These are phyloP conservation scores for Hyphodiscus hymeniophilus DNA, from an alignment of 495 filamentous ascomycete species.

Conservation along the genomic window DNA sequence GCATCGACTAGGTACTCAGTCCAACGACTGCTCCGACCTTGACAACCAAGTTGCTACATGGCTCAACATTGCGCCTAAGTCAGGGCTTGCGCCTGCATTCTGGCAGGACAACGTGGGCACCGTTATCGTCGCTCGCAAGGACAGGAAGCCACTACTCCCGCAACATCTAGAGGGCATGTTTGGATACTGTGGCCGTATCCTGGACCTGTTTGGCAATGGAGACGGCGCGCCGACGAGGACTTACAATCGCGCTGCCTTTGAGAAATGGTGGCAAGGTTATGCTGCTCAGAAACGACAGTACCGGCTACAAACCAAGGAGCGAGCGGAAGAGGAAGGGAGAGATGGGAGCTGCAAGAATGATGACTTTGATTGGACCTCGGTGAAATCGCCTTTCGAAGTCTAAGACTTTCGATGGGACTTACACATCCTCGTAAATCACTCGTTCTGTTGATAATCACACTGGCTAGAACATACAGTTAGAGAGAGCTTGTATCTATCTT, in stretches of 20 bases:
- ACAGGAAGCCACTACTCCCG: not conserved
- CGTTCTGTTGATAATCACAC: too few relatives aligned
- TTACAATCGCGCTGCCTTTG: not conserved
- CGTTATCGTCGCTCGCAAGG: not conserved
- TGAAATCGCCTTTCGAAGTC: not conserved
- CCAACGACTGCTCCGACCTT: not conserved
- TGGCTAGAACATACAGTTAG: too few relatives aligned
- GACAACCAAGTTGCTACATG: conserved; percentile 3
- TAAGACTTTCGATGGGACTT: not conserved
- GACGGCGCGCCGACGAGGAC: not conserved
- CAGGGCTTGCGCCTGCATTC: not conserved
- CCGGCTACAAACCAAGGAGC: not conserved
- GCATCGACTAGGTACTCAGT: not conserved
- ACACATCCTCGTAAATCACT: too few relatives aligned
- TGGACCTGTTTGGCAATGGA: conserved; percentile 1
- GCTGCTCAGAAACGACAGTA: not conserved
- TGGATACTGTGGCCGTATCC: not conserved
- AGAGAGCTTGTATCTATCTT: too few relatives aligned
- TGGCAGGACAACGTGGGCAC: conserved; percentile 1
- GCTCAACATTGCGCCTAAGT: not conserved
- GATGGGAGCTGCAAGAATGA: not conserved
- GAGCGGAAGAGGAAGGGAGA: not conserved
- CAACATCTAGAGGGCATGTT: conserved; percentile 3
- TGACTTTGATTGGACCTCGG: not conserved
- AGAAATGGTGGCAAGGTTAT: conserved; percentile 1